Conservation (phyloP, 805 yeast species). For the Hyphopichia homilentoma region DNA sequence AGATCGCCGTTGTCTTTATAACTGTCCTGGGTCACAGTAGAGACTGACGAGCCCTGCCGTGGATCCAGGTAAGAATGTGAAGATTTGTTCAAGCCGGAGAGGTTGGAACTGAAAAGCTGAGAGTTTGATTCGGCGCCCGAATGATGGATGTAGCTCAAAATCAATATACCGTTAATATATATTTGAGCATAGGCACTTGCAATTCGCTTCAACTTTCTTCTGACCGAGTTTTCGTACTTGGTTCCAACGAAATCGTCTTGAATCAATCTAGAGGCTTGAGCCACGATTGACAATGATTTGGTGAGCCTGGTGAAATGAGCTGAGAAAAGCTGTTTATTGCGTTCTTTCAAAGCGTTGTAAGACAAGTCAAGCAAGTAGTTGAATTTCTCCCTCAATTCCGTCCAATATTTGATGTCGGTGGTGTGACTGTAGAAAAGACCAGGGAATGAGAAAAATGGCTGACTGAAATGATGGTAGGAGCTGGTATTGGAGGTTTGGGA, state of each 20-base stretch:
- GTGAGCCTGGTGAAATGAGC: slow-evolving; percentile 53
- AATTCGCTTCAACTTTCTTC: slow-evolving; percentile 48
- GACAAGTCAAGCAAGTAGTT: slow-evolving; percentile 46
- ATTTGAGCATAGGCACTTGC: slow-evolving; percentile 57
- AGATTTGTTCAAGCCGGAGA: slow-evolving; percentile 20
- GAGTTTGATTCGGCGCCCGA: slow-evolving; percentile 18
- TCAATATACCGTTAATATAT: slow-evolving; percentile 62
- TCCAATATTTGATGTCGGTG: slow-evolving; percentile 60
- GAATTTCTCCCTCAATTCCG: slow-evolving; percentile 47
- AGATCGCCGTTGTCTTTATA: slow-evolving; percentile 3
- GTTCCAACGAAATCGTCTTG: slow-evolving; percentile 48
- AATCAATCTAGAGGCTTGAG: slow-evolving; percentile 51
- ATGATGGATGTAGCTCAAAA: slow-evolving; percentile 42
- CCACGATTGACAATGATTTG: slow-evolving; percentile 49
- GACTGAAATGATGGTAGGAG: slow-evolving; percentile 39
- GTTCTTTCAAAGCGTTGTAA: slow-evolving; percentile 47
- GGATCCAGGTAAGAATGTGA: neutral
- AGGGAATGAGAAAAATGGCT: slow-evolving; percentile 37
- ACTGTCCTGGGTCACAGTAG: slow-evolving; percentile 1
- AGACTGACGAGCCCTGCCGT: neutral
- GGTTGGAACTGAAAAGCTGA: slow-evolving; percentile 29
- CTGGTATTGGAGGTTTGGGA: slow-evolving; percentile 21
- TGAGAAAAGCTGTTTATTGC: slow-evolving; percentile 49
- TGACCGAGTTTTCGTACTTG: slow-evolving; percentile 44
- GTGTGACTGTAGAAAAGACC: slow-evolving; percentile 55